Evolutionary conservation across 495 filamentous ascomycete species (phyloP).

Genomic region (Hypoxylon cercidicola): DNA sequence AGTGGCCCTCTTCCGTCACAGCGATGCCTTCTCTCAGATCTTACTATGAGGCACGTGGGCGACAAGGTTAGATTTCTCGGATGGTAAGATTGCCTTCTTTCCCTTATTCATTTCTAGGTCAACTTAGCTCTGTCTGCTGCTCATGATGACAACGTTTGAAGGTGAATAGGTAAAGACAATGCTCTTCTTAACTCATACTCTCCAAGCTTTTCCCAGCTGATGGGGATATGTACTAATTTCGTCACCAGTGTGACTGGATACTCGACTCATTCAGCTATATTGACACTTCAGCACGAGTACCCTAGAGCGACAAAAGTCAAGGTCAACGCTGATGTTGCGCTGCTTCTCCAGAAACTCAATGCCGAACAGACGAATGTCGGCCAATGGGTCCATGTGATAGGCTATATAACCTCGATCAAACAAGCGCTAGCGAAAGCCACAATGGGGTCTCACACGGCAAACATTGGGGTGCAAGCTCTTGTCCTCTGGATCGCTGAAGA

Average conservation of each 20-base stretch:
- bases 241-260: constrained; percentile 75
- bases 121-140: neutral
- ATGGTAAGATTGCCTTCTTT: constrained; percentile 70
- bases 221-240: constrained; percentile 35
- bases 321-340: constrained; percentile 74
- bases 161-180: neutral
- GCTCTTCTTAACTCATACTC: constrained; percentile 3
- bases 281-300: constrained; percentile 75
- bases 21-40: constrained; percentile 72
- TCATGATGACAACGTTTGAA: neutral
- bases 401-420: constrained; percentile 69
- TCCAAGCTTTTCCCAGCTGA: constrained; percentile 10
- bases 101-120: constrained; percentile 41
- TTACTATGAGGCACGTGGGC: constrained; percentile 64
- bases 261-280: constrained; percentile 62
- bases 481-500: constrained; percentile 32
- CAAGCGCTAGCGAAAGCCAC: constrained; percentile 8
- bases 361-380: constrained; percentile 74
- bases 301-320: constrained; percentile 56
- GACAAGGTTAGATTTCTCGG: constrained; percentile 91
- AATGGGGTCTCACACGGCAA: neutral
- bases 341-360: constrained; percentile 72
- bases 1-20: constrained; percentile 71
- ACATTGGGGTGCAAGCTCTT: constrained; percentile 33
- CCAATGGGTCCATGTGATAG: constrained; percentile 92